Conservation (phyloP, 106 monocot genomes). For the Dactylorhiza incarnata region DNA sequence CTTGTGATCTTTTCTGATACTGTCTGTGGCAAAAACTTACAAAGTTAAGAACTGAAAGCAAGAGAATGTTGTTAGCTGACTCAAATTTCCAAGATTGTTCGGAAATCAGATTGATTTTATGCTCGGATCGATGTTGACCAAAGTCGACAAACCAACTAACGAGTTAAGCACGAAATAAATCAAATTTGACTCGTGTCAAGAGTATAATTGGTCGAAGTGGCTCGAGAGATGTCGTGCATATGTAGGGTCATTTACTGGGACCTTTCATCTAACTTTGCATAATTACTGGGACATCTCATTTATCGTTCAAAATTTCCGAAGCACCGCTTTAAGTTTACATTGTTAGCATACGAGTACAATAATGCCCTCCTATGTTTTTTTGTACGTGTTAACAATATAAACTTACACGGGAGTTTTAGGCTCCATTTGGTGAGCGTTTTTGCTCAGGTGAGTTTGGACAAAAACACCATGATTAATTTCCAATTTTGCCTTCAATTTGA, state of each 20-base stretch:
- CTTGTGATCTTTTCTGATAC: conserved; percentile 9
- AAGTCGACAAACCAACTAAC: background rate
- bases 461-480: background rate
- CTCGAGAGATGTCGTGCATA: background rate
- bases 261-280: background rate
- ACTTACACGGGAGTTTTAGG: too few species aligned
- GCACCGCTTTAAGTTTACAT: background rate
- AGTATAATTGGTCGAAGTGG: background rate
- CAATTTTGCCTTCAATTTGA: background rate
- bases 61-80: background rate
- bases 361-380: too few species aligned
- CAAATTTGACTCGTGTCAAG: too few species aligned
- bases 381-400: too few species aligned
- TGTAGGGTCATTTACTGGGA: background rate
- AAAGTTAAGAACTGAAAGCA: background rate
- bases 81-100: background rate
- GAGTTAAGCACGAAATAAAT: background rate
- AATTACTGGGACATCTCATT: background rate
- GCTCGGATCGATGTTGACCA: background rate
- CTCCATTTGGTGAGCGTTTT: too few species aligned
- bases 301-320: background rate
- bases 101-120: background rate
- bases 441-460: too few species aligned
- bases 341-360: background rate
- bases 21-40: conserved; percentile 8